phyloP scores from a whole-genome alignment of 225 moss, liverwort and hornwort genomes.

The Thuidium tamariscinum region DNA sequence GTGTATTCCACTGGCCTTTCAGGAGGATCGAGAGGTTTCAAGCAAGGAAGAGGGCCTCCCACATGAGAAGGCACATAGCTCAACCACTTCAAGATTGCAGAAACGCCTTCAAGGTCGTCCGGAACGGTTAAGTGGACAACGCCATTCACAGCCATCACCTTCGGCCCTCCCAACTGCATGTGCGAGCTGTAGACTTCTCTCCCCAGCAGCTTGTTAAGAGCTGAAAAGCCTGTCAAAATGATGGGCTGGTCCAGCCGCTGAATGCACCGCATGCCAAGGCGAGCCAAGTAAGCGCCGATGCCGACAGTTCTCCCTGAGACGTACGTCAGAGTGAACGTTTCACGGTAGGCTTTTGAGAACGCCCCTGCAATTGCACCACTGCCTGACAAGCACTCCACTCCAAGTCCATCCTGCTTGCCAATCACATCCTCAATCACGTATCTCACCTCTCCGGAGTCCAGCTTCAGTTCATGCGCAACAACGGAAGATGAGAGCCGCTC shows the following conservation, averaged over 20 bases:
- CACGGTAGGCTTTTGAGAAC: slow-evolving; percentile 76
- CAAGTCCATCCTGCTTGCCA: slow-evolving; percentile 83
- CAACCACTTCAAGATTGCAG: slow-evolving; percentile 80
- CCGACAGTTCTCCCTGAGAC: slow-evolving; percentile 93
- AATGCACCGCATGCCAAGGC: slow-evolving; percentile 96
- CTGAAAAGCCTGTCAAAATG: slow-evolving; percentile 86
- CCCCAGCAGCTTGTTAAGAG: slow-evolving; percentile 84
- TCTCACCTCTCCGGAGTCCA: slow-evolving; percentile 65
- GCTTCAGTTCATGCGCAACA: slow-evolving; percentile 39
- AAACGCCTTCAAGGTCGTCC: slow-evolving; percentile 86
- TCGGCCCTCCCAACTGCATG: slow-evolving; percentile 97
- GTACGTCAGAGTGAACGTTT: slow-evolving; percentile 90
- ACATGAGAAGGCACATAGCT: slow-evolving; percentile 69
- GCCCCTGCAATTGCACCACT: slow-evolving; percentile 97
- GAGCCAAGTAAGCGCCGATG: slow-evolving; percentile 92
- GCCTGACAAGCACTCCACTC: slow-evolving; percentile 93
- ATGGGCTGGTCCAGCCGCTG: slow-evolving; percentile 95
- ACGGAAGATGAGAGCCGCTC: slow-evolving; percentile 46
- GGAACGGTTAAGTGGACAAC: slow-evolving; percentile 82
- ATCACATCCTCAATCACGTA: slow-evolving; percentile 82
- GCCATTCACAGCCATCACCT: slow-evolving; percentile 96
- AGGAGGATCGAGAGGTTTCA: slow-evolving; percentile 48
- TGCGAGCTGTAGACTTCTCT: slow-evolving; percentile 96
- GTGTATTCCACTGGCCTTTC: slow-evolving; percentile 64
- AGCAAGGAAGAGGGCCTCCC: slow-evolving; percentile 69